These are phyloP conservation scores for Quercus robur DNA, from an alignment of 306 rosid species.

Conservation along the genomic window DNA sequence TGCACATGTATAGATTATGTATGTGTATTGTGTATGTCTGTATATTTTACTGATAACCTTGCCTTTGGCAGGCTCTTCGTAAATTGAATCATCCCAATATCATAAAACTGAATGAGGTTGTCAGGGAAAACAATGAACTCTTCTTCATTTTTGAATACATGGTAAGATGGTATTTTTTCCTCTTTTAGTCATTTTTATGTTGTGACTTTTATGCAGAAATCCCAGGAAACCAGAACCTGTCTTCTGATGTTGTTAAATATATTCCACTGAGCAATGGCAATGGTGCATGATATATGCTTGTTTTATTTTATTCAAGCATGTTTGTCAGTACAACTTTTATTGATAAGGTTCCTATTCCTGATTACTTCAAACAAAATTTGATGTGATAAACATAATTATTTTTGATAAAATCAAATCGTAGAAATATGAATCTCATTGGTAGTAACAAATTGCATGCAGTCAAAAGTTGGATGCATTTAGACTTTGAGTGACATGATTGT, in stretches of 20 bases:
- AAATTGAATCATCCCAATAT: slow-evolving; percentile 76
- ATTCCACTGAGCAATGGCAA: background rate
- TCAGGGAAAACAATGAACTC: slow-evolving; percentile 69
- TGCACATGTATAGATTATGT: slow-evolving; percentile 3
- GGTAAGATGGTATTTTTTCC: slow-evolving; percentile 40
- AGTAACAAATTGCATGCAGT: background rate
- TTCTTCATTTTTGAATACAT: slow-evolving; percentile 82
- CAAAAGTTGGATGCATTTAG: background rate
- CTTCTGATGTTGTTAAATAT: background rate
- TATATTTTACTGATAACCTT: slow-evolving; percentile 2
- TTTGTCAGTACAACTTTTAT: background rate
- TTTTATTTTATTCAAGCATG: slow-evolving; percentile 2
- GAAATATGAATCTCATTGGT: background rate
- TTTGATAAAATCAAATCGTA: background rate
- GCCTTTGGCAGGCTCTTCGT: slow-evolving; percentile 57
- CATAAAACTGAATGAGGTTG: slow-evolving; percentile 77
- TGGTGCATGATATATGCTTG: slow-evolving; percentile 8
- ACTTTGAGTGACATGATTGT: background rate
- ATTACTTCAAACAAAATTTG: background rate
- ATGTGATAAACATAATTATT: background rate
- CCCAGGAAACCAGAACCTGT: background rate
- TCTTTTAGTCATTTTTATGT: background rate
- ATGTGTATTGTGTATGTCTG: slow-evolving; percentile 14
- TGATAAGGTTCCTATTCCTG: background rate
- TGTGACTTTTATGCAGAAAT: background rate